Evolutionary conservation across 768 basidiomycete species (phyloP).

Genomic region (Sarcomyxa edulis): DNA sequence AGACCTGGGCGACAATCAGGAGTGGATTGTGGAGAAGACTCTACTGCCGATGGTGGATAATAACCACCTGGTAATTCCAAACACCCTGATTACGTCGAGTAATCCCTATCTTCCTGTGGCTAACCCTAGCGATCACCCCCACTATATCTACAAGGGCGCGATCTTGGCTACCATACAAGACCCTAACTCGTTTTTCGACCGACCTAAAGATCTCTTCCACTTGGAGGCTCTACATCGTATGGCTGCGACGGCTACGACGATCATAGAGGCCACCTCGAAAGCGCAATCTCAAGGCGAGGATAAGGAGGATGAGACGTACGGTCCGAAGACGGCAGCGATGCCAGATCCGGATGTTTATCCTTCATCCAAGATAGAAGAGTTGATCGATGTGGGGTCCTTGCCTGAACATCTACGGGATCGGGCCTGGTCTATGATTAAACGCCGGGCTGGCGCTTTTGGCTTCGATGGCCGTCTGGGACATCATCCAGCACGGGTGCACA

Average conservation of each 20-base stretch:
- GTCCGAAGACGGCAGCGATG: constrained; percentile 16
- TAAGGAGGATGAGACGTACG: constrained; percentile 12
- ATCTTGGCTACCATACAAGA: constrained; percentile 8
- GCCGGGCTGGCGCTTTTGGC: no score
- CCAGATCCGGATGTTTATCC: constrained; percentile 16
- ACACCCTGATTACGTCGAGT: constrained; percentile 9
- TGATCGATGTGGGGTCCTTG: no score
- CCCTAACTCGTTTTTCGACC: constrained; percentile 6
- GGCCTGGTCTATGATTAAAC: no score
- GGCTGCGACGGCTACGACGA: not conserved
- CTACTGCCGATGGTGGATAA: constrained; percentile 9
- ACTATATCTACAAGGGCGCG: constrained; percentile 9
- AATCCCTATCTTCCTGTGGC: constrained; percentile 11
- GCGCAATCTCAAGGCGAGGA: constrained; percentile 6
- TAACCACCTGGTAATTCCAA: constrained; percentile 10
- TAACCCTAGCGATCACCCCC: constrained; percentile 8
- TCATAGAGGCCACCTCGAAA: not conserved
- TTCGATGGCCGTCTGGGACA: no score
- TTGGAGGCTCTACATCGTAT: not conserved
- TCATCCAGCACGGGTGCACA: no score
- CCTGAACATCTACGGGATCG: no score
- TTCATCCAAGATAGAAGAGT: no score
- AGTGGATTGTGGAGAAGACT: constrained; percentile 15
- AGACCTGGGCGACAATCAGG: not conserved
- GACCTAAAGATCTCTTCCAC: constrained; percentile 1